Evolutionary conservation across 306 rosid genomes (phyloP).

Genomic region (Casuarina glauca): DNA sequence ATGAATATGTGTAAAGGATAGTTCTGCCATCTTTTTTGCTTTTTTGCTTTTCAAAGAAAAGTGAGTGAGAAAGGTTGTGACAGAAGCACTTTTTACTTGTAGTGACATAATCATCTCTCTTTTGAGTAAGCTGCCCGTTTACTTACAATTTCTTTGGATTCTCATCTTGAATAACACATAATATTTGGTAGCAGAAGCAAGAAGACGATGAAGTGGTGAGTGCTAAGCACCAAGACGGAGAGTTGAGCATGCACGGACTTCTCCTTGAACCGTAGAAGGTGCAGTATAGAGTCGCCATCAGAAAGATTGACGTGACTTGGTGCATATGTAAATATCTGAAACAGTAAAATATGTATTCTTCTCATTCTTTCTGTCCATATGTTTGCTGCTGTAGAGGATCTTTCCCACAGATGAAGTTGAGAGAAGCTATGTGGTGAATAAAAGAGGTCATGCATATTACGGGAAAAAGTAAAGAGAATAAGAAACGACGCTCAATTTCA

Average conservation of each 20-base stretch:
- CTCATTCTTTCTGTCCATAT: conserved; percentile 84
- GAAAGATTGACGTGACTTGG: conserved; percentile 29
- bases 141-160: neutral
- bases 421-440: conserved; percentile 51
- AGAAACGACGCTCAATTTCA: conserved; percentile 15
- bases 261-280: conserved; percentile 61
- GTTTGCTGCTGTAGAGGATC: conserved; percentile 48
- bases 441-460: conserved; percentile 4
- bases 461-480: conserved; percentile 15
- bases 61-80: too few species aligned
- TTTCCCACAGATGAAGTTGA: conserved; percentile 24
- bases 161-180: neutral
- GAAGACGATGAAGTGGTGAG: conserved; percentile 31
- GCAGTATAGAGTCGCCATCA: conserved; percentile 9
- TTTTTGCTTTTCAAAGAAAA: too few species aligned
- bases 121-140: neutral
- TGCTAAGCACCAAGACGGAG: conserved; percentile 45
- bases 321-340: conserved; percentile 58
- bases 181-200: conserved; percentile 44
- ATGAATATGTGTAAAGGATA: too few species aligned
- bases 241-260: conserved; percentile 53
- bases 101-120: neutral
- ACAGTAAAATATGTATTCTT: conserved; percentile 41
- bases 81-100: neutral
- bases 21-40: too few species aligned